A percentile compares a stretch with the other conserved stretches of the same genome.
phyloP scores from a whole-genome alignment of 345 rosid genomes.

The Syzygium aromaticum region DNA sequence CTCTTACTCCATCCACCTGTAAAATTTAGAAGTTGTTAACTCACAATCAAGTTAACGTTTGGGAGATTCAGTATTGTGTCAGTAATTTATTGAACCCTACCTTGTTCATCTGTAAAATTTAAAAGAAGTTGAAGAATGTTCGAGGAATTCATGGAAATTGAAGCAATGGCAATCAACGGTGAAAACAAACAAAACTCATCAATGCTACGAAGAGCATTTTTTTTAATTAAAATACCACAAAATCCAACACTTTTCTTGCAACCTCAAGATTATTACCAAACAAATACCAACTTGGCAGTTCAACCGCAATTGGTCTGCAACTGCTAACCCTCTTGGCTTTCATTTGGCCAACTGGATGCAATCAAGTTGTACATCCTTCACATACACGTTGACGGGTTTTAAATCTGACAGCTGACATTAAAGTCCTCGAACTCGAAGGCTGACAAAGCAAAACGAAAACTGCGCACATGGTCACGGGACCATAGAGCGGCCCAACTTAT shows the following conservation, averaged over 20 bases:
- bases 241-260: no score
- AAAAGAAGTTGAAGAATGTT: neutral
- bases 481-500: no score
- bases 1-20: no score
- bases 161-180: neutral
- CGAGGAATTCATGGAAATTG: neutral
- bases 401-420: neutral
- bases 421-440: neutral
- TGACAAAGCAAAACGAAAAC: neutral
- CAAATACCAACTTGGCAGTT: no score
- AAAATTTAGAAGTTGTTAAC: neutral
- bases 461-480: neutral
- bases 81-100: fast-evolving
- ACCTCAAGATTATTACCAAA: no score
- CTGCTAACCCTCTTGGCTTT: no score
- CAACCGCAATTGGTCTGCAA: no score
- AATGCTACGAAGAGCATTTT: neutral
- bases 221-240: no score
- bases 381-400: no score
- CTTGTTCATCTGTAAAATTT: neutral
- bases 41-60: neutral
- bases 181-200: neutral
- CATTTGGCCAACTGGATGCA: no score
- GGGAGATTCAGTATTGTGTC: neutral
- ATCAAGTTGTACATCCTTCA: no score